Conservation (phyloP, 2,329 filamentous ascomycete species). For the Colletotrichum melonis region DNA sequence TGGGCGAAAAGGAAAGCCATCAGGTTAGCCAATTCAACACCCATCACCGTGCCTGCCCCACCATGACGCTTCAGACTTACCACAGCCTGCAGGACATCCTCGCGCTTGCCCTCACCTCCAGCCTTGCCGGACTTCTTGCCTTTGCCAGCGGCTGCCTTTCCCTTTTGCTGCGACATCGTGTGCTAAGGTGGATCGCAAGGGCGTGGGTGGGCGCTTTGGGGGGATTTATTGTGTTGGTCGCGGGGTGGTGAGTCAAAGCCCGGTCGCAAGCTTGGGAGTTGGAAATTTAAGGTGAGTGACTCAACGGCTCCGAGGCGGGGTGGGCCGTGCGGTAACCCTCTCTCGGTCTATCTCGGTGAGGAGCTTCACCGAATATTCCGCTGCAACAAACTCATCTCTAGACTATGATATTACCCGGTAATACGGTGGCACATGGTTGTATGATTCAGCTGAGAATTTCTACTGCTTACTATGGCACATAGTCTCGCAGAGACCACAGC, state of each 20-base stretch:
- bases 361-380: background rate
- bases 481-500: no score
- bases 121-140: constrained; percentile 65
- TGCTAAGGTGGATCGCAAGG: constrained; percentile 22
- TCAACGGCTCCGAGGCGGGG: constrained; percentile 19
- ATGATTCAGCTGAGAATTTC: no score
- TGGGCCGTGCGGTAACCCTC: constrained; percentile 23
- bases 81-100: constrained; percentile 69
- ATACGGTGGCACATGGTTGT: no score
- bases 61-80: constrained; percentile 50
- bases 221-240: constrained; percentile 7
- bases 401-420: no score
- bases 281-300: constrained; percentile 38
- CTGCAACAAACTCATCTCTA: no score
- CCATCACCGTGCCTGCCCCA: constrained; percentile 40
- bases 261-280: constrained; percentile 8
- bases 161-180: constrained; percentile 58
- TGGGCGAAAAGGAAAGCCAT: constrained; percentile 7
- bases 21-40: constrained; percentile 20
- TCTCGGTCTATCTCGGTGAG: constrained; percentile 19
- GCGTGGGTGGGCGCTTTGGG: constrained; percentile 15
- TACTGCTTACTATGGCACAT: no score
- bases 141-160: constrained; percentile 54
- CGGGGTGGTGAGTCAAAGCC: constrained; percentile 27
- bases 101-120: constrained; percentile 65